Base-by-base conservation (phyloP, 345 rosid genomes). In the Citrus inodora region DNA sequence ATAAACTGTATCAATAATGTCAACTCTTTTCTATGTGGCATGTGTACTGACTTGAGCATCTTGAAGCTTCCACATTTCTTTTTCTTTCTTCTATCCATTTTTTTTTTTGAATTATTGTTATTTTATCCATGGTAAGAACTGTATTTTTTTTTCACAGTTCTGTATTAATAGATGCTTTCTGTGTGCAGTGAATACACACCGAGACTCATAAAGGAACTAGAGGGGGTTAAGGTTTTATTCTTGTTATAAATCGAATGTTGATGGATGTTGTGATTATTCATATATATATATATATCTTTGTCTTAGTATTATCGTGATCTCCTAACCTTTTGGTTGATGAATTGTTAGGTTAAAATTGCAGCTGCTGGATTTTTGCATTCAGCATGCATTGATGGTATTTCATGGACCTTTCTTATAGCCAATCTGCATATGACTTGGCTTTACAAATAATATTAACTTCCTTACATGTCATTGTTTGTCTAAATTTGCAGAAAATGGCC, bases 321-420 rank as follows among this genome's bases (percentile, higher is more conserved):
- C 62, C 63, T 82, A 60, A 80, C 78, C 77, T 82, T 77, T 66
- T 74, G 75, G 40, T 70, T 67, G 67, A 55, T 74, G 68, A 67
- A 46, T 82, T 38, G 71, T 65, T 79, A 93, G 99, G 94, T 95
- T 33, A 87, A 78, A 82, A 91, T 66, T 46, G 91, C 90, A 81
- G 92, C 96, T 80, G 97, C 99, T 46, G 98, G 99, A 74, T 84
- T 95, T 85, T 87, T 95, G 79, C 98, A 95, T 83, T 87, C 99
- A 67, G 97, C 90, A 17, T 92, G 96, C 85, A 83, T 89, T 73
- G 96, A 88, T 89, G 98, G 98, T 93, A 91, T 74, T 24, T 53
- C 73, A 13, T 59, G 64, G 37, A 46, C 80, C 63, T 82, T 70
- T 75, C 72, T 75, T 71, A 4, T 70, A 48, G 4, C 69, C 21